Evolutionary conservation across 2,329 filamentous ascomycete species (phyloP), one percentile per base, ranked within the genome.

Genomic region (Plectosphaerella cucumerina): DNA sequence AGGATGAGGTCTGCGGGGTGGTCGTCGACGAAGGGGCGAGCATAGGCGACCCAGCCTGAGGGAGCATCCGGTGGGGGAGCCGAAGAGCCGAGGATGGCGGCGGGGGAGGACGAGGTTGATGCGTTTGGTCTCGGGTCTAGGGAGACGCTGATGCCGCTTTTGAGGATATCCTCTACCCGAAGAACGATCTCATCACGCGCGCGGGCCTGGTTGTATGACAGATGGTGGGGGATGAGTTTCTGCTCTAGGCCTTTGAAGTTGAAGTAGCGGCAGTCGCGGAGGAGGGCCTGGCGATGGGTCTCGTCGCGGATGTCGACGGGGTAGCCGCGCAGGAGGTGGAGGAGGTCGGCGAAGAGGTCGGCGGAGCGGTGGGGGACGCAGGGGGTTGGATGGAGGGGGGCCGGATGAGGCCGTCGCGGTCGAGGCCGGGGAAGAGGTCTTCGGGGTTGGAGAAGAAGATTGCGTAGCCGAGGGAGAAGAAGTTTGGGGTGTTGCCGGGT

Each of bases 211-310:
- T 97, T 96, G 68, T 84, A 91, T 48, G 78, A 82, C 53, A 93
- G 87, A 23, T 82, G 68, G 66, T 92, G 88, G 1, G 88, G 83
- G 42, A 97, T 87, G 11, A 97, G 75, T 56, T 84, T 85, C 69
- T 97, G 93, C 70, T 97, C 93, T 0, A 97, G 72, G 0, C 90
- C 91, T 63, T 92, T 93, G 59, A 97, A 85, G 65, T 96, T 90
- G 67, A 93, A 97, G 67, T 97, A 97, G 48, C 89, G 85, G 55
- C 90, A 94, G 67, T 97, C 93, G 39, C 89, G 80, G 2, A 97
- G 73, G 4, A 97, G 77, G 52, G 88, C 82, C 20, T 82, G 77
- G 17, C 93, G 85, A 62, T 97, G 93, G 3, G 79, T 76, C 56
- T 92, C 88, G 65, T 85, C 80, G 49, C 84, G 80, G 53, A 97